Evolutionary conservation across 305 asterid species (phyloP), one percentile per base, ranked within the genome.

Genomic region (Solanum hybrid): DNA sequence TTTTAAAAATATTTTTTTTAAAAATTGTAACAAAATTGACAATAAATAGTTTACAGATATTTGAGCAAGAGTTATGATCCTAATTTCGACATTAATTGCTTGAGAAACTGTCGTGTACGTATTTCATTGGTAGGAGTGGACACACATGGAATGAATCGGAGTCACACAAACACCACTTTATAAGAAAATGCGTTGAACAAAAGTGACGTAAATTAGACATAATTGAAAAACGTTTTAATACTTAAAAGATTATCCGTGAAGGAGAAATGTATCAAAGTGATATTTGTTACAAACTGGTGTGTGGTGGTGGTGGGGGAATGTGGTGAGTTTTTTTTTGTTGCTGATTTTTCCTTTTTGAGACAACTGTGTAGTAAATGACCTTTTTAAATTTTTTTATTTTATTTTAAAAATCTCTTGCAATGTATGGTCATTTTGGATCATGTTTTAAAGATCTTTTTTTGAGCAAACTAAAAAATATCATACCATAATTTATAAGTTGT

Each of bases 391-490:
- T 39, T 10, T 10, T 10, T 2, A 10, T 38, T 38, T 38, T 38
- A 10, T 10, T 10, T 10, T 38, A 14, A 57, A 57, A 57, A 51
- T 15, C 68, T 6, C 10, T 57, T 6, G 68, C 68, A 0, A 57
- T 57, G 10, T 61, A 61, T 61, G n/a, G n/a, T 15, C 0, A 15
- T 57, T 57, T 61, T 20, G 72, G 5, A 65, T 65, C 75, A 65
- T 9, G 12, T 61, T 20, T 0, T 61, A 20, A 61, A 0, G 12
- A 61, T 65, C 5, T 65, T 0, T 22, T 65, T 65, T 20, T 0
- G 5, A 65, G 27, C 0, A 65, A 65, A 65, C 5, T 65, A 10
- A 65, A 61, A 57, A 61, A 65, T 65, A 22, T 65, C 12, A 65
- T n/a, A 22, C 1, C 26, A 65, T 9, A 22, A 65, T 65, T 65